phyloP scores from a whole-genome alignment of 257 asterid genomes.

The Fraxinus cuspidata region DNA sequence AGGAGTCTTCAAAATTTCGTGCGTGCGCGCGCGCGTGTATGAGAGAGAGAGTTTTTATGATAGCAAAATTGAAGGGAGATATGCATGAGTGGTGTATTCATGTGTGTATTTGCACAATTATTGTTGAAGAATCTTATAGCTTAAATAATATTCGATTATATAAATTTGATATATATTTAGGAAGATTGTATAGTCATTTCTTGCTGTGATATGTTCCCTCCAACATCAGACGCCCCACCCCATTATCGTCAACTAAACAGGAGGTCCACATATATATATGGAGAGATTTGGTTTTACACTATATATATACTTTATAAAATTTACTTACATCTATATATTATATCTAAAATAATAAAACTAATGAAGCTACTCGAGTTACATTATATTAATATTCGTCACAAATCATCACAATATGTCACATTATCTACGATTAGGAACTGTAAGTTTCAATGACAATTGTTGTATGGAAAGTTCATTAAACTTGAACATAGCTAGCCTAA shows the following conservation, averaged over 20 bases:
- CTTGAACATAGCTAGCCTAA: no score
- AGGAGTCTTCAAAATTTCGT: no score
- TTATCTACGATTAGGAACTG: no score
- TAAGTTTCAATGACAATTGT: background rate
- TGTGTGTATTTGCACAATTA: conserved; percentile 34
- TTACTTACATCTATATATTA: no score
- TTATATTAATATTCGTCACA: no score
- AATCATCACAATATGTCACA: background rate
- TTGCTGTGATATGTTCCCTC: conserved; percentile 39
- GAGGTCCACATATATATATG: background rate
- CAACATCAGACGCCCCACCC: conserved; percentile 39
- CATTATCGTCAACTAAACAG: conserved; percentile 16
- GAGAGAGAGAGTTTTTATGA: no score
- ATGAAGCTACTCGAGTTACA: no score
- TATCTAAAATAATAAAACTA: no score
- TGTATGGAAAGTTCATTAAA: no score
- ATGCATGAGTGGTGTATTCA: conserved; percentile 38
- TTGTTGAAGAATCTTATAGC: conserved; percentile 36
- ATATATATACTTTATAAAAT: no score
- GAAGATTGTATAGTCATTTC: conserved; percentile 1
- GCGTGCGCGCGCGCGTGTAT: rapidly evolving
- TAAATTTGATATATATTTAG: background rate
- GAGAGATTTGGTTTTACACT: background rate
- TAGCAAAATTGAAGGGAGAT: background rate
- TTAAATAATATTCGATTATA: background rate